Base-by-base conservation (phyloP, 176 grass and related monocot species). In the Miscanthus lutarioriparius region DNA sequence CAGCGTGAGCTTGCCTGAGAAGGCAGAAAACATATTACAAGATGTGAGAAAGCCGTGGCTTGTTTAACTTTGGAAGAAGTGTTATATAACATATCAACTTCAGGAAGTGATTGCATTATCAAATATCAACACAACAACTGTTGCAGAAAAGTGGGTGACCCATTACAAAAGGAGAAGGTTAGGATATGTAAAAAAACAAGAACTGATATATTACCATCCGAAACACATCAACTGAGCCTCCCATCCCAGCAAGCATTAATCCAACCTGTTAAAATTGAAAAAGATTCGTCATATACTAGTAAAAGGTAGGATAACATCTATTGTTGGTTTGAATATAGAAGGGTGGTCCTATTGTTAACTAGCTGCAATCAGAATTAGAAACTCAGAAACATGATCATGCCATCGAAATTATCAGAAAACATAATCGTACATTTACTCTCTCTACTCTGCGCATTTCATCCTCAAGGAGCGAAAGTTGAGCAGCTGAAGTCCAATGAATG, bases 371-470 rank as follows among this genome's bases (percentile, higher is more conserved):
- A 67, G 7, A 81, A 27, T 17, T 23, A 67, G 30, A 30, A 66
- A 20, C 25, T 70, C 82, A 48, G 13, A 69, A 49, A 78, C 20
- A 67, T 73, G 32, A 56, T 5, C 12, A 69, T 35, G 8, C 12
- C 41, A 86, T 44, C 2, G 0, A 44, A 86, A 77, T 81, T 81
- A 64, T 54, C 14, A 41, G 27, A 13, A 13, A 80, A 76, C 5
- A 38, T 23, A 36, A 81, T 63, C 85, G 89, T 87, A 99, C 96
- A 67, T 96, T 99, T 38, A 99, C 96, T 94, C 93, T 90, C 88
- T 99, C 96, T 15, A 92, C 86, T 83, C 93, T 86, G 20, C 93
- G 93, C 96, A 99, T 99, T 96, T 99, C 96, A 80, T 99, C 96
- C 88, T 99, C 96, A 64, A 96, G 89, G 70, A 99, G 96, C 2